Evolutionary conservation across 2,329 filamentous ascomycete genomes (phyloP), one percentile per base, ranked within the genome.

Genomic region (Bipolaris oryzae): DNA sequence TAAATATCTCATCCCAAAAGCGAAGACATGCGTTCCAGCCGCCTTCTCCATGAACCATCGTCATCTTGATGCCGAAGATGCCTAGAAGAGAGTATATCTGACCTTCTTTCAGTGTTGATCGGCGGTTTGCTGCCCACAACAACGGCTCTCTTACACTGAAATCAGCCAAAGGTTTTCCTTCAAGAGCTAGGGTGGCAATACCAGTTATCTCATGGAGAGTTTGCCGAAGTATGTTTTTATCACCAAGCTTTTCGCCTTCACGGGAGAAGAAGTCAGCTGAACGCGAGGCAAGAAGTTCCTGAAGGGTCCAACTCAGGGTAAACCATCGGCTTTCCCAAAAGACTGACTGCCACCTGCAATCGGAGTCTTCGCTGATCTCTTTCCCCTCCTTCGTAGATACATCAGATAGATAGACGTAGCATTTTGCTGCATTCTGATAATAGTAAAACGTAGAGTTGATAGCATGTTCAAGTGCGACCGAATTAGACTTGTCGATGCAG

Each of bases 101-200:
- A 23, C 69, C 66, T 46, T 70, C 66, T 7, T 43, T 23, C 7
- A 54, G 46, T 11, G 53, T 67, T 0, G 68, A 68, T 9, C 53
- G 6, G 5, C 69, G 62, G 5, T 31, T 35, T 15, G 52, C 53
- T 9, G 63, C 63, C 69, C 47, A 43, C 7, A 18, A 34, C 25
- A 50, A 18, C n/a, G 16, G 35, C 6, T 50, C 38, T 41, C 42
- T 13, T 34, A 25, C 10, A 43, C 13, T 16, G 25, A 43, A 23
- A 16, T 25, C 15, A 23, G n/a, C 6, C 9, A 34, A 7, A 23
- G 28, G 16, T 3, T 38, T 20, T n/a, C 25, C 33, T 20, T 16
- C 7, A 4, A 43, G 25, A 2, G 33, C 38, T 13, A 20, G 5
- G 2, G 6, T n/a, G 13, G 48, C n/a, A 9, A 50, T 42, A 1